Base-by-base conservation (phyloP, 2,329 filamentous ascomycete species). In the Exserohilum turcica region DNA sequence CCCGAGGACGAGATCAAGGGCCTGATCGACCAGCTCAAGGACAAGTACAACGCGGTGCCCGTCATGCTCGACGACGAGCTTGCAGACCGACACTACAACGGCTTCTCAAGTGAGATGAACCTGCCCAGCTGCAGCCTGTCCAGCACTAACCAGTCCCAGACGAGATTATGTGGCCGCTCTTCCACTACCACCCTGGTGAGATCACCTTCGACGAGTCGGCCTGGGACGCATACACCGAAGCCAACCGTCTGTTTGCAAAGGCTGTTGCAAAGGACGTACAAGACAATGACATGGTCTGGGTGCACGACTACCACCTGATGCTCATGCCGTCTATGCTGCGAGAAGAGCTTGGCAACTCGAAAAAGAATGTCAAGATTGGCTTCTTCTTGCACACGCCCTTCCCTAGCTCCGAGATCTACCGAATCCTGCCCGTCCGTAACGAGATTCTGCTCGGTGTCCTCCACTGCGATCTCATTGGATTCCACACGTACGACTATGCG, bases 401-500 rank as follows among this genome's bases (percentile, higher is more conserved):
- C 77, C 94, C 94, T 10, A 96, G 91, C 73, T 95, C 90, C 65
- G 93, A 97, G 76, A 96, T 97, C 70, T 97, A 97, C 78, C 86
- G 94, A 59, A 97, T 97, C 61, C 80, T 97, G 7, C 94, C 94
- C 0, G 93, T 97, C 27, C 86, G 94, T 59, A 92, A 96, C 72
- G 88, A 91, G 67, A 86, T 97, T 44, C 83, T 99, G 38, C 83
- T 89, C 43, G 92, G 94, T 50, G 86, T 97, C 33, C 82, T 99
- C 29, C 89, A 96, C 73, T 96, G 93, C 79, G 94, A 97, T 73
- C 80, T 99, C 54, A 91, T 97, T 70, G 94, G 94, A 28, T 97
- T 99, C 80, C 94, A 99, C 77, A 99, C 94, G 24, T 97, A 97
- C 78, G 93, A 97, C 78, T 99, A 99, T 71, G 93, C 92, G n/a